Conservation (phyloP, 768 basidiomycete species). For the Termitomyces sp. region DNA sequence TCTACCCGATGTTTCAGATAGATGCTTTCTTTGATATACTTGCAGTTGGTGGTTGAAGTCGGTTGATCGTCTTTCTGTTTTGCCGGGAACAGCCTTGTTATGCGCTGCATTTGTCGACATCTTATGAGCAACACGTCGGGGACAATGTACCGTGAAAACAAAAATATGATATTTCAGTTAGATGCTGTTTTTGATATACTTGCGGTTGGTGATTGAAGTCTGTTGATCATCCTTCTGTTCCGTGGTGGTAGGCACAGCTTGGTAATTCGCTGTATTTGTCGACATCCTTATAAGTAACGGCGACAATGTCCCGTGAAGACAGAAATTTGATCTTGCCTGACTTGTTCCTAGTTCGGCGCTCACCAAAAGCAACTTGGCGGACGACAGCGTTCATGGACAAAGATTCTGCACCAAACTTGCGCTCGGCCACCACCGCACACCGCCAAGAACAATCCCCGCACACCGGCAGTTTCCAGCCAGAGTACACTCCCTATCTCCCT, state of each 20-base stretch:
- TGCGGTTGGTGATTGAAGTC: neutral
- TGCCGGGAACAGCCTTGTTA: neutral
- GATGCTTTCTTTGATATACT: slow-evolving; percentile 3
- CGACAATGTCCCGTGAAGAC: neutral
- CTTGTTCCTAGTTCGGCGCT: neutral
- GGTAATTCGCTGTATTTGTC: neutral
- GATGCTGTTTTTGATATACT: slow-evolving; percentile 1
- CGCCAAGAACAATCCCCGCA: slow-evolving; percentile 15
- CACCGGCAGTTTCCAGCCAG: slow-evolving; percentile 14
- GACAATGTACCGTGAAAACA: neutral
- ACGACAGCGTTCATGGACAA: slow-evolving; percentile 24
- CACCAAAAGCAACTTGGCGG: neutral
- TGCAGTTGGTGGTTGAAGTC: slow-evolving; percentile 1
- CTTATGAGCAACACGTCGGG: too few relatives aligned
- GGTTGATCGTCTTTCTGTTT: slow-evolving; percentile 7
- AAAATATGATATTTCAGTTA: slow-evolving; percentile 1
- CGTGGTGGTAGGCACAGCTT: neutral
- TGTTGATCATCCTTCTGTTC: neutral
- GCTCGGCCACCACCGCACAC: slow-evolving; percentile 18
- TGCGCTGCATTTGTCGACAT: too few relatives aligned
- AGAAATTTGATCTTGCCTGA: neutral
- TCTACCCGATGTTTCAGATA: slow-evolving; percentile 4
- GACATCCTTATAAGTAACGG: neutral
- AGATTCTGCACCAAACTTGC: slow-evolving; percentile 26
- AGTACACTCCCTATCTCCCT: slow-evolving; percentile 14